Conservation (phyloP, 2,329 filamentous ascomycete species). For the Penicillium glabrum region DNA sequence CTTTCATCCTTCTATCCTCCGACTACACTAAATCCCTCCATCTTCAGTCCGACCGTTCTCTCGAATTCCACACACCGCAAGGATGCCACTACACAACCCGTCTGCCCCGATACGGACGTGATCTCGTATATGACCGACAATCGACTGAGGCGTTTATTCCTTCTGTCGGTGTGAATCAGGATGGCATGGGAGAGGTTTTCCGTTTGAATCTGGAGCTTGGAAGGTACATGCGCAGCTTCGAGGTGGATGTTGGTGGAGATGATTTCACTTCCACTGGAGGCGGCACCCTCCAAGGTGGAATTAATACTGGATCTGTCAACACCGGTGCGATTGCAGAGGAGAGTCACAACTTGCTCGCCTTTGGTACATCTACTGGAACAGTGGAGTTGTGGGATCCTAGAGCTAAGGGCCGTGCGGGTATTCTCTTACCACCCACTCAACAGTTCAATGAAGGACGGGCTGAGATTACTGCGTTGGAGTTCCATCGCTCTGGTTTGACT, state of each 20-base stretch:
- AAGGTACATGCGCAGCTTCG: constrained; percentile 90
- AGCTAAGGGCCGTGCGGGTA: constrained; percentile 75
- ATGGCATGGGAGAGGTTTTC: constrained; percentile 89
- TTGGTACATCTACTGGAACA: constrained; percentile 91
- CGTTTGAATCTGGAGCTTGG: constrained; percentile 88
- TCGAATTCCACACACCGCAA: constrained; percentile 89
- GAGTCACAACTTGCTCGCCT: constrained; percentile 86
- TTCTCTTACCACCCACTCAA: constrained; percentile 60
- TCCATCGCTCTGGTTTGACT: constrained; percentile 78
- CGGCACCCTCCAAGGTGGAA: constrained; percentile 79
- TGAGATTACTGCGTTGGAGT: constrained; percentile 84
- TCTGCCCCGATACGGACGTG: constrained; percentile 88
- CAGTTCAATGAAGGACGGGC: constrained; percentile 44
- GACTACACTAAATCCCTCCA: constrained; percentile 96
- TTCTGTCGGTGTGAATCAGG: constrained; percentile 79
- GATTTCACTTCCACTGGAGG: constrained; percentile 66
- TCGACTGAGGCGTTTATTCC: constrained; percentile 85
- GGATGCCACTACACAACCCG: constrained; percentile 88
- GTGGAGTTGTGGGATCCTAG: constrained; percentile 96
- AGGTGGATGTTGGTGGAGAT: constrained; percentile 85
- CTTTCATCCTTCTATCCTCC: constrained; percentile 80
- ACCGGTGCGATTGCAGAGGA: constrained; percentile 81
- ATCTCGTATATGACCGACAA: constrained; percentile 78
- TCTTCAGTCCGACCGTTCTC: constrained; percentile 82
- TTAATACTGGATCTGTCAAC: constrained; percentile 83